Percentiles rank a stretch among this genome's conserved stretches.
Evolutionary conservation across 768 basidiomycete species (phyloP).

Genomic region (Mycena maculata): DNA sequence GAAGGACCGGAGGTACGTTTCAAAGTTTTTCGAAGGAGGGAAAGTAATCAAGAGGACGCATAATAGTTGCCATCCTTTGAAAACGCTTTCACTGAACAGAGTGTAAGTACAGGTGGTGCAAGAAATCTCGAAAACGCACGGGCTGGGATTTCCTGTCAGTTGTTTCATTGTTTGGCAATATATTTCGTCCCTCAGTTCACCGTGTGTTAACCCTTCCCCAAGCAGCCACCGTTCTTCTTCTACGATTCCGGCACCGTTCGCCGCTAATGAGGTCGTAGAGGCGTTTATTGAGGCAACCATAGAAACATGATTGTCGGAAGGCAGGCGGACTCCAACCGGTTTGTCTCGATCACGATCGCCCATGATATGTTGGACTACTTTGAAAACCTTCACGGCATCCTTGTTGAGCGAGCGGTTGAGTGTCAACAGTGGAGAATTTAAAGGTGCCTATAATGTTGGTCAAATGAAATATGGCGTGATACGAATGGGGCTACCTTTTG

Average conservation of each 20-base stretch:
- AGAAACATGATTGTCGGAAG: slow-evolving; percentile 57
- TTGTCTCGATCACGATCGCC: slow-evolving; percentile 87
- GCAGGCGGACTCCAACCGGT: slow-evolving; percentile 60
- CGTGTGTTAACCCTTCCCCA: slow-evolving; percentile 79
- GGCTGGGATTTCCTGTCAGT: slow-evolving; percentile 81
- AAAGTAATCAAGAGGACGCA: slow-evolving; percentile 93
- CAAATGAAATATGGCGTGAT: background rate
- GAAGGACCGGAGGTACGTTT: slow-evolving; percentile 84
- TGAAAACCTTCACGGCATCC: slow-evolving; percentile 88
- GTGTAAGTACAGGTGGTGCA: background rate
- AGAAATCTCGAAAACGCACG: slow-evolving; percentile 58
- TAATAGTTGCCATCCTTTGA: slow-evolving; percentile 93
- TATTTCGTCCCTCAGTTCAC: slow-evolving; percentile 92
- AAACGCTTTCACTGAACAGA: slow-evolving; percentile 75
- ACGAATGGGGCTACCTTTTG: slow-evolving; percentile 68
- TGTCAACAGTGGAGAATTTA: slow-evolving; percentile 80
- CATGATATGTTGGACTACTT: slow-evolving; percentile 92
- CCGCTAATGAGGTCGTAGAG: slow-evolving; percentile 59
- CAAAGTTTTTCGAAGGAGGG: slow-evolving; percentile 93
- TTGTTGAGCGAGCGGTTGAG: slow-evolving; percentile 73
- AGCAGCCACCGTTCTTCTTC: slow-evolving; percentile 93
- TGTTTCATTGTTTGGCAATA: slow-evolving; percentile 96
- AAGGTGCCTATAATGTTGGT: slow-evolving; percentile 58
- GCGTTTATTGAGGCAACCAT: slow-evolving; percentile 56
- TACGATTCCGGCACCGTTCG: slow-evolving; percentile 56